A percentile compares a stretch with the other conserved stretches of the same genome.
Conservation (phyloP, 495 filamentous ascomycete genomes). For the Alectoria sarmentosa region DNA sequence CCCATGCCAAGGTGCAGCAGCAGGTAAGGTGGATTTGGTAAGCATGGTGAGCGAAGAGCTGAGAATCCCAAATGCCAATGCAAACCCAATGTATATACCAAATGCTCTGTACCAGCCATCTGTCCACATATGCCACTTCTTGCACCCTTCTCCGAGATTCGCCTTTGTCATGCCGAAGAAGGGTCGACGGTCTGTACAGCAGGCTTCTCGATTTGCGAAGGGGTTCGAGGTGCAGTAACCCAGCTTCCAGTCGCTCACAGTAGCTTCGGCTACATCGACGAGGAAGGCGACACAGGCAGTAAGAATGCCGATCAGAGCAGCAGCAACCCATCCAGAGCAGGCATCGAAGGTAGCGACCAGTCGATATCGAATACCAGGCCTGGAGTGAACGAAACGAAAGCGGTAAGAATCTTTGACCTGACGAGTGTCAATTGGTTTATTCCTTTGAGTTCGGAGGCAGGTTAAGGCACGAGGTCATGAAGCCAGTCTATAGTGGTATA, state of each 20-base stretch:
- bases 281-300: slow-evolving; percentile 49
- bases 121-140: slow-evolving; percentile 40
- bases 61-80: slow-evolving; percentile 42
- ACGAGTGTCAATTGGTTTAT: slow-evolving; percentile 9
- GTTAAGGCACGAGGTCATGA: slow-evolving; percentile 42
- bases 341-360: slow-evolving; percentile 35
- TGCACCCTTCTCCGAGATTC: slow-evolving; percentile 32
- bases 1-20: slow-evolving; percentile 29
- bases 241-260: slow-evolving; percentile 48
- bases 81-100: slow-evolving; percentile 44
- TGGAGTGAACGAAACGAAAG: slow-evolving; percentile 35
- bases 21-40: slow-evolving; percentile 44
- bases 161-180: slow-evolving; percentile 21
- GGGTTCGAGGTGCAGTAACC: slow-evolving; percentile 44
- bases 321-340: slow-evolving; percentile 46
- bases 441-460: not conserved
- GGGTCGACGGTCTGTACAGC: slow-evolving; percentile 36
- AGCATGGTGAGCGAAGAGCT: slow-evolving; percentile 45
- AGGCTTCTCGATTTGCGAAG: slow-evolving; percentile 41
- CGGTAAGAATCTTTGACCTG: slow-evolving; percentile 53
- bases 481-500: slow-evolving; percentile 55
- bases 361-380: slow-evolving; percentile 33
- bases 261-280: slow-evolving; percentile 47
- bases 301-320: slow-evolving; percentile 45
- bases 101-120: slow-evolving; percentile 34